These are phyloP conservation scores for Kuraishia borneana DNA, from an alignment of 805 yeast species.

Conservation along the genomic window DNA sequence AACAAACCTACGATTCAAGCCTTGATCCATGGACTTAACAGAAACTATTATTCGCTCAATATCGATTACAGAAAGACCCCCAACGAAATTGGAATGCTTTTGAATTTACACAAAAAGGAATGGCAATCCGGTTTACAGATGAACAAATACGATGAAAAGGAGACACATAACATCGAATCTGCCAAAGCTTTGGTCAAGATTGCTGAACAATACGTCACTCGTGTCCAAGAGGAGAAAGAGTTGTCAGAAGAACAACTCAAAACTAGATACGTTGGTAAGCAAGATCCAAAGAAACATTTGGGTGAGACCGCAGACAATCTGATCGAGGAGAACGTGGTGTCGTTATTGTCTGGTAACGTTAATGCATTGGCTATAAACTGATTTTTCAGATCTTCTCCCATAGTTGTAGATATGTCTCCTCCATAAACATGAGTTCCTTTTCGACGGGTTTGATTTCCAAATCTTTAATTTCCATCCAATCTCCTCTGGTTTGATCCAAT, in stretches of 20 bases:
- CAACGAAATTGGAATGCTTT: conserved; percentile 85
- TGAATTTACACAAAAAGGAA: conserved; percentile 86
- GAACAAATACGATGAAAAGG: conserved; percentile 67
- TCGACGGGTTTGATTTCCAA: conserved; percentile 33
- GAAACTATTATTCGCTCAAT: conserved; percentile 92
- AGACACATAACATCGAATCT: conserved; percentile 60
- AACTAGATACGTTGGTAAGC: conserved; percentile 95
- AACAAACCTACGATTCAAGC: conserved; percentile 97
- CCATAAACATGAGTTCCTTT: conserved; percentile 47
- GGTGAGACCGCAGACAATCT: conserved; percentile 77
- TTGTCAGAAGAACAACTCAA: conserved; percentile 79
- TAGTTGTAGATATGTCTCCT: conserved; percentile 54
- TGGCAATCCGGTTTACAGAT: conserved; percentile 91
- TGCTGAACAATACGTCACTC: conserved; percentile 78
- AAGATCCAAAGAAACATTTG: conserved; percentile 97
- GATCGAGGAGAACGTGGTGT: conserved; percentile 83
- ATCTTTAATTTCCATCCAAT: conserved; percentile 55
- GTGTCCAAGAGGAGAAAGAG: conserved; percentile 89
- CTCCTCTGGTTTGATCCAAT: conserved; percentile 22
- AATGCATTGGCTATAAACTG: conserved; percentile 77
- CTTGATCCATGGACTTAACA: conserved; percentile 89
- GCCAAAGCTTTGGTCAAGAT: conserved; percentile 77
- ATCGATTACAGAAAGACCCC: conserved; percentile 91
- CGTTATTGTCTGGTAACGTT: conserved; percentile 80
- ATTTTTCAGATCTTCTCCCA: conserved; percentile 33